Conservation (phyloP, 1,284 basidiomycete genomes). For the Boletus mariae region DNA sequence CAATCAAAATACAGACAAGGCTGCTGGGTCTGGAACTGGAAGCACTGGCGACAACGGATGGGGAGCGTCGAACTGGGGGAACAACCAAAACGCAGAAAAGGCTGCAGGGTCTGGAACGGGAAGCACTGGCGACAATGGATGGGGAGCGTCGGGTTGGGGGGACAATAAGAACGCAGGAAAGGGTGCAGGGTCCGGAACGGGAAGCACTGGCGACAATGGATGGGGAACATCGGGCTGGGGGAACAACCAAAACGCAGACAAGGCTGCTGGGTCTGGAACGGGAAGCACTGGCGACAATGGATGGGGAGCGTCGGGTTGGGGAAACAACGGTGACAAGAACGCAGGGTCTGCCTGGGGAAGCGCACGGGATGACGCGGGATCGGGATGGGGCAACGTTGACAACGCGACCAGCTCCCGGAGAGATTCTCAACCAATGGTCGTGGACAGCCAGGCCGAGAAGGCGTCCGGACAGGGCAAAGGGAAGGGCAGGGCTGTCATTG, state of each 20-base stretch:
- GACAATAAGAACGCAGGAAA: neutral
- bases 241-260: neutral
- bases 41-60: neutral
- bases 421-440: conserved; percentile 5
- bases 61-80: neutral
- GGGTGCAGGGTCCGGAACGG: neutral
- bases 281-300: neutral
- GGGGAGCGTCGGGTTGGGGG: neutral
- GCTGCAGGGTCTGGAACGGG: conserved; percentile 8
- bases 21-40: conserved; percentile 8
- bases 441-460: conserved; percentile 8
- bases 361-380: conserved; percentile 4
- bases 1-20: no score
- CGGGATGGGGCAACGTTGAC: conserved; percentile 2
- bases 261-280: neutral
- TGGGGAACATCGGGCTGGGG: neutral
- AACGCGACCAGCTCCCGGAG: conserved; percentile 1
- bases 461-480: conserved; percentile 6
- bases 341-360: neutral
- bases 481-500: conserved; percentile 14
- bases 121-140: neutral
- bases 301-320: conserved; percentile 7
- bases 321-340: conserved; percentile 1
- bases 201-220: neutral
- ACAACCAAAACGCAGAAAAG: no score